Conservation (phyloP, 2,329 filamentous ascomycete genomes). For the Colletotrichum sp. region DNA sequence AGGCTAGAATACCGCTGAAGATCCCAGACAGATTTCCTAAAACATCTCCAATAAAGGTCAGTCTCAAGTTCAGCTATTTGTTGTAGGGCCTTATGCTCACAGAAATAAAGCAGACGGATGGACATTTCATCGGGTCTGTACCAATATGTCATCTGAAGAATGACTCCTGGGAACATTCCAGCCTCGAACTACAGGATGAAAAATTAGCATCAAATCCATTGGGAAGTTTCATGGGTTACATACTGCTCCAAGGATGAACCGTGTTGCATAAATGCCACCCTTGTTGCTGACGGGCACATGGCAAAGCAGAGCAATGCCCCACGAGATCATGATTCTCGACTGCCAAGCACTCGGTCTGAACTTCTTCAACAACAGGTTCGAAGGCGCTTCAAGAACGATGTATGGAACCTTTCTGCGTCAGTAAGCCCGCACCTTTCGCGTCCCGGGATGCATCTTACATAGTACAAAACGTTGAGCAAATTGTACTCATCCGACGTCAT, state of each 20-base stretch:
- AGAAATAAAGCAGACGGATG: conserved; percentile 49
- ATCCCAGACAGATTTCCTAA: conserved; percentile 45
- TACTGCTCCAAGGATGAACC: conserved; percentile 42
- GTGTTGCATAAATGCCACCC: conserved; percentile 38
- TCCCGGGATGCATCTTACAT: conserved; percentile 30
- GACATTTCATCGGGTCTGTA: conserved; percentile 54
- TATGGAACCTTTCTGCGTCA: conserved; percentile 36
- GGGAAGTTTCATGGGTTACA: conserved; percentile 34
- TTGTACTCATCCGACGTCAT: conserved; percentile 46
- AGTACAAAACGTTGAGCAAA: conserved; percentile 42
- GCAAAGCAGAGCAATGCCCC: conserved; percentile 38
- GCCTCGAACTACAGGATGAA: conserved; percentile 34
- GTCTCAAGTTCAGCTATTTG: accelerated
- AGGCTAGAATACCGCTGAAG: conserved; percentile 47
- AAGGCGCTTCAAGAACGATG: conserved; percentile 43
- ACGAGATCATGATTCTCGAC: conserved; percentile 44
- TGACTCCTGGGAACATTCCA: conserved; percentile 46
- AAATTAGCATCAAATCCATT: background rate
- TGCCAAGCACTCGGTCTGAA: conserved; percentile 45
- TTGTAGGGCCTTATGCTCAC: conserved; percentile 30
- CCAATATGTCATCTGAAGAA: conserved; percentile 52
- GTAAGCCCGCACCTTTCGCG: background rate
- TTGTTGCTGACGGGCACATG: conserved; percentile 41
- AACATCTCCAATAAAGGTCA: conserved; percentile 29
- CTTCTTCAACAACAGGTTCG: conserved; percentile 42